Evolutionary conservation across 495 filamentous ascomycete genomes (phyloP), one percentile per base, ranked within the genome.

Genomic region (Baudoinia panamericana): DNA sequence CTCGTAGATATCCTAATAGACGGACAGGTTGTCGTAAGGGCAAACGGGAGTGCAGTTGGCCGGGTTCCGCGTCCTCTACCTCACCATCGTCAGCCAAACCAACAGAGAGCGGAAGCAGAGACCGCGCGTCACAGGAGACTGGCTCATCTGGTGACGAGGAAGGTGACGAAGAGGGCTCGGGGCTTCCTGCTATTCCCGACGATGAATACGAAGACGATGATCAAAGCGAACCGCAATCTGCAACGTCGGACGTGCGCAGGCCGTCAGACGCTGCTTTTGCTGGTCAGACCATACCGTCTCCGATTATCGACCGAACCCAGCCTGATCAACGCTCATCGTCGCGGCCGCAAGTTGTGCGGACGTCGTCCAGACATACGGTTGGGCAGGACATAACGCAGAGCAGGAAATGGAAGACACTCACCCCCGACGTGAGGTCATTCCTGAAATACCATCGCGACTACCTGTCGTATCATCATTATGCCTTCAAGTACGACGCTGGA

Each of bases 11-110:
- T 26, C 26, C 39, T 57, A 40, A 40, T 16, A 19, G 36, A 12
- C 10, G 0, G 9, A 31, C 43, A 84, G 80, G 84, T 50, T 93
- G 85, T 57, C 73, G 74, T 39, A 94, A 93, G 59, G 85, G 84
- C 24, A 80, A 72, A 45, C 69, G 86, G 56, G 82, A 86, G 24
- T 94, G 86, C 53, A 64, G 75, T 36, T 94, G 88, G 58, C 83
- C 85, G 8, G 80, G 81, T 26, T n/a, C 16, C 16, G 69, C 75
- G 15, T 55, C 71, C 9, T 39, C 48, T 4, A 39, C 48, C 12
- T 33, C 48, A n/a, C n/a, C n/a, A n/a, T n/a, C n/a, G n/a, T n/a
- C n/a, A n/a, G n/a, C n/a, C n/a, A n/a, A n/a, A n/a, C n/a, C n/a
- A n/a, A n/a, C n/a, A n/a, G n/a, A n/a, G n/a, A n/a, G n/a, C n/a